Conservation (phyloP, 306 rosid species). For the Casuarina cunninghamiana region DNA sequence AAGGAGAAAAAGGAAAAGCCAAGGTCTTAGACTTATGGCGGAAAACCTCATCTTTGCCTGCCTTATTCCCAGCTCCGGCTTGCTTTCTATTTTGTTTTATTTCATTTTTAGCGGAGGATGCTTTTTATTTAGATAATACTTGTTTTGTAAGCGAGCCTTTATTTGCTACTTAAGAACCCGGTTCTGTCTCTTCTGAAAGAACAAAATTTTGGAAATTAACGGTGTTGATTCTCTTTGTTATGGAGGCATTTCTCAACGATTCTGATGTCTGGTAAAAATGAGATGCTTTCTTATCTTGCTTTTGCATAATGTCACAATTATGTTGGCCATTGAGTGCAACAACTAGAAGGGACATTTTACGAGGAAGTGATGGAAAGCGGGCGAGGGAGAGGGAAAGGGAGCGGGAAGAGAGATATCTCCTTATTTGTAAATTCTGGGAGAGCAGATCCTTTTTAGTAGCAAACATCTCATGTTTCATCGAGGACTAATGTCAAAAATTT, state of each 20-base stretch:
- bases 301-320: not conserved
- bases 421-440: not conserved
- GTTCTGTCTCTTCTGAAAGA: not conserved
- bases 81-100: not conserved
- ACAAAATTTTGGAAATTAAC: slow-evolving; percentile 6
- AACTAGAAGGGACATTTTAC: too few relatives aligned
- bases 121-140: not conserved
- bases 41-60: not conserved
- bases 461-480: not conserved
- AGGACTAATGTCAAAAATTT: not conserved
- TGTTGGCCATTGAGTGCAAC: not conserved
- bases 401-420: too few relatives aligned
- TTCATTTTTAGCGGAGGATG: not conserved
- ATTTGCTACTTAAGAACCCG: not conserved
- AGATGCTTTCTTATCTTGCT: not conserved
- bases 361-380: too few relatives aligned
- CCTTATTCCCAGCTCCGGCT: too few relatives aligned
- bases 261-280: not conserved
- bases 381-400: too few relatives aligned
- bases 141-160: not conserved
- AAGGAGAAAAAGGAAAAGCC: slow-evolving; percentile 91
- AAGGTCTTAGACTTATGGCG: slow-evolving; percentile 45
- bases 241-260: not conserved
- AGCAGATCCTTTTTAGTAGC: not conserved
- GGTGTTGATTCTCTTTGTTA: not conserved